Percentiles rank a stretch among this genome's conserved stretches.
Conservation (phyloP, 2,329 filamentous ascomycete species). For the Arachnomyces sp. region DNA sequence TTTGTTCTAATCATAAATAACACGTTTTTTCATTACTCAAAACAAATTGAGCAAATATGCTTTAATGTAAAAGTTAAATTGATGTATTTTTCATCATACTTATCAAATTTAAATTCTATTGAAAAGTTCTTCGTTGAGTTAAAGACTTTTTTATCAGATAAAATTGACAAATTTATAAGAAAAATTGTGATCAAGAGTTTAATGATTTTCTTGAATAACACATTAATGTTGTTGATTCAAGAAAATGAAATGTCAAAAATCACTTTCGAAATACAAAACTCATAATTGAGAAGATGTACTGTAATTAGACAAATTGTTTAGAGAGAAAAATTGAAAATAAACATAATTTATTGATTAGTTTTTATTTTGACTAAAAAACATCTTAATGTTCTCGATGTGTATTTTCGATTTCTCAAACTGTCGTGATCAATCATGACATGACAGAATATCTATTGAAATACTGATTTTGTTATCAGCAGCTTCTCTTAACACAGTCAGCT, state of each 20-base stretch:
- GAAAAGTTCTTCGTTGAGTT: constrained; percentile 31
- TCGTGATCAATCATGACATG: no score
- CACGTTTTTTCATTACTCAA: constrained; percentile 10
- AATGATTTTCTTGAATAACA: constrained; percentile 21
- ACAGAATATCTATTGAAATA: no score
- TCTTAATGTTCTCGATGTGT: no score
- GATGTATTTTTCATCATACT: constrained; percentile 26
- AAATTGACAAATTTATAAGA: constrained; percentile 17
- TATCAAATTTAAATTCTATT: constrained; percentile 29
- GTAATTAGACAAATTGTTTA: not conserved
- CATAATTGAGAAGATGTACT: constrained; percentile 5
- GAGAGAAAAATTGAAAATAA: not conserved
- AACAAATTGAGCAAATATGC: constrained; percentile 8
- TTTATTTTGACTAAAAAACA: constrained; percentile 2
- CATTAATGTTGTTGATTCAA: constrained; percentile 17
- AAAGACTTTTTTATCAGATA: constrained; percentile 27
- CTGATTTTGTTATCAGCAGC: no score
- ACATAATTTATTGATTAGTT: constrained; percentile 2
- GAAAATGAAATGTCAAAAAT: constrained; percentile 13
- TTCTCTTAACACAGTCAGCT: no score
- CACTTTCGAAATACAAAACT: constrained; percentile 19
- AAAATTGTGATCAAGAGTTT: constrained; percentile 17
- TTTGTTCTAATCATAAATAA: constrained; percentile 26
- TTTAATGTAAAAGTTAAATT: constrained; percentile 10
- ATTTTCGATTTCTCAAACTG: no score